Percentiles rank a stretch among this genome's conserved stretches.
Evolutionary conservation across 345 rosid genomes (phyloP).

Genomic region (Kernera saxatilis): DNA sequence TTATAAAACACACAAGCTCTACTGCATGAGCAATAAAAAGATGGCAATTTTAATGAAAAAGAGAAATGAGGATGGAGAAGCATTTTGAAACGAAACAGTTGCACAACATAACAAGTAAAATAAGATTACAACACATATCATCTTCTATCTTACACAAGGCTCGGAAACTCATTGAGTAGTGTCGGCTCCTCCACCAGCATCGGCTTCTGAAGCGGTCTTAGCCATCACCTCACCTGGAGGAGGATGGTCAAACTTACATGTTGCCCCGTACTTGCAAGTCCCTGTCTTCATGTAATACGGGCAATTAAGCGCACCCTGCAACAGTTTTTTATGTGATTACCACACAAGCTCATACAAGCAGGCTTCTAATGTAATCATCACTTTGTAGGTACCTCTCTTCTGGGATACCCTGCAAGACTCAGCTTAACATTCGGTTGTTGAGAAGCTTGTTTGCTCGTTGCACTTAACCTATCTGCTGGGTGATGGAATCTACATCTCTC

Average conservation of each 20-base stretch:
- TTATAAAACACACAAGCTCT: not conserved
- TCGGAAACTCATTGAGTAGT: constrained; percentile 16
- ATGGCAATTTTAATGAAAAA: not conserved
- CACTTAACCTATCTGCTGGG: constrained; percentile 59
- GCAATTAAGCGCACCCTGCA: constrained; percentile 69
- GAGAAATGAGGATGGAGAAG: not conserved
- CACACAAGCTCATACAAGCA: not conserved
- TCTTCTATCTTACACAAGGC: constrained; percentile 26
- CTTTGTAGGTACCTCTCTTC: constrained; percentile 67
- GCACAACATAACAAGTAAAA: not conserved
- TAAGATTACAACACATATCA: constrained; percentile 21
- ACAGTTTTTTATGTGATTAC: constrained; percentile 13
- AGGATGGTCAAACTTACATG: constrained; percentile 94
- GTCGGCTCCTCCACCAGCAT: constrained; percentile 23
- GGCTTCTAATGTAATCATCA: not conserved
- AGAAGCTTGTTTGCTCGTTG: constrained; percentile 38
- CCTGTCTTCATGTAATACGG: constrained; percentile 97
- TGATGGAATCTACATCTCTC: constrained; percentile 88
- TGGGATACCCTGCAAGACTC: constrained; percentile 88
- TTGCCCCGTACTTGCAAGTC: constrained; percentile 73
- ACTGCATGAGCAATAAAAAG: not conserved
- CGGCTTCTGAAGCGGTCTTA: constrained; percentile 37
- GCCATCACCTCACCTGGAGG: constrained; percentile 89
- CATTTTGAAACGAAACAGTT: not conserved
- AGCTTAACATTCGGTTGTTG: constrained; percentile 55